Evolutionary conservation across 129 eudicot genomes (phyloP).

Genomic region (Deinandra increscens): DNA sequence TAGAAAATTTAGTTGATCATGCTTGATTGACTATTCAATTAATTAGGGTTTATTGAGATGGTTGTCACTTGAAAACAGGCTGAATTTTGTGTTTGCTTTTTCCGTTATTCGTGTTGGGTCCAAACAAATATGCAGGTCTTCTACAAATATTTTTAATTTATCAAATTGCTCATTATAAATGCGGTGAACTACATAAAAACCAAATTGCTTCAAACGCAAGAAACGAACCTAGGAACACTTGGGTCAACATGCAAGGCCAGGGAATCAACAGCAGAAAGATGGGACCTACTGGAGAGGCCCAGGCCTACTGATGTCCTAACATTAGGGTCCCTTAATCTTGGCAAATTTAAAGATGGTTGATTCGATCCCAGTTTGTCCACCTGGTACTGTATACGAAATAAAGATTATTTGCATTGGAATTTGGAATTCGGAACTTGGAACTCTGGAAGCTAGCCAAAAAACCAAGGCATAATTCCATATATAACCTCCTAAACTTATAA

Average conservation of each 20-base stretch:
- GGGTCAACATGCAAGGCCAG: constrained; percentile 42
- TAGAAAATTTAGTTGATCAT: constrained; percentile 6
- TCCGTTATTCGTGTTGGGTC: neutral
- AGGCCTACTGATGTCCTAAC: constrained; percentile 39
- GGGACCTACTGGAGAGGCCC: constrained; percentile 47
- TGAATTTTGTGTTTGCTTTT: neutral
- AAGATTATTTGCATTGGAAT: neutral
- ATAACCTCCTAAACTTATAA: constrained; percentile 3
- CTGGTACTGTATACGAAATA: constrained; percentile 42
- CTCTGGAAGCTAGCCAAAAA: constrained; percentile 1
- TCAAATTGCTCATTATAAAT: constrained; percentile 2
- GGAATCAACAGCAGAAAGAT: constrained; percentile 43
- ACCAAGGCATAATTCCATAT: neutral
- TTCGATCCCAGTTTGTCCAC: constrained; percentile 44
- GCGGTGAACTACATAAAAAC: neutral
- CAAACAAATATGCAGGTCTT: neutral
- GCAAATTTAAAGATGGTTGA: constrained; percentile 37
- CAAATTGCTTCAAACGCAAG: constrained; percentile 3
- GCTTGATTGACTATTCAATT: constrained; percentile 9
- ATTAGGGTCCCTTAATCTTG: constrained; percentile 37
- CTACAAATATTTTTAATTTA: neutral
- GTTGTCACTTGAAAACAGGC: neutral
- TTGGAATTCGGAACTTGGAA: too few species aligned
- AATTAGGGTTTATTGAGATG: neutral
- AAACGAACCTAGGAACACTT: constrained; percentile 52